Conservation (phyloP, 2,329 filamentous ascomycete species). For the Alternaria sp. region DNA sequence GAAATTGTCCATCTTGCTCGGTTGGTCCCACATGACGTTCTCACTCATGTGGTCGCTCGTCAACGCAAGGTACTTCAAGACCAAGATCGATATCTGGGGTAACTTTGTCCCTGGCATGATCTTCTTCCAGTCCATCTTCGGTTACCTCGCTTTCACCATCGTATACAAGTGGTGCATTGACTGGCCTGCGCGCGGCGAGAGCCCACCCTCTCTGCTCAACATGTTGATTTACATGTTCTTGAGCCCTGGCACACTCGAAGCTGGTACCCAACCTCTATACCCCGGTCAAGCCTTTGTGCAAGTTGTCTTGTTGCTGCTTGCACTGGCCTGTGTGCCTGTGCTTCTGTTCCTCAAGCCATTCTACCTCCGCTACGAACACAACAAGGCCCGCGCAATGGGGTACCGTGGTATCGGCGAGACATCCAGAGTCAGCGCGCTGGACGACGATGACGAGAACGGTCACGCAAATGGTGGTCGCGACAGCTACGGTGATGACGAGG, state of each 20-base stretch:
- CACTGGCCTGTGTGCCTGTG: constrained; percentile 85
- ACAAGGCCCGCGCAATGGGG: constrained; percentile 82
- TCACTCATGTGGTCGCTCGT: constrained; percentile 91
- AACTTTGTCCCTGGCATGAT: constrained; percentile 99
- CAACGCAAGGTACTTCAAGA: constrained; percentile 95
- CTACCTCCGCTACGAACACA: constrained; percentile 93
- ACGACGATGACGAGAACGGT: constrained; percentile 80
- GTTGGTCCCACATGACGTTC: constrained; percentile 99
- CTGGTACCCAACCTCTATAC: constrained; percentile 71
- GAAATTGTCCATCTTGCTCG: constrained; percentile 98
- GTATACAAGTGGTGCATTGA: constrained; percentile 97
- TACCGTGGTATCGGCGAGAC: constrained; percentile 94
- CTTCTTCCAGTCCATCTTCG: constrained; percentile 99
- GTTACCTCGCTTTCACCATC: constrained; percentile 92
- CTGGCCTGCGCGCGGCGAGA: constrained; percentile 73
- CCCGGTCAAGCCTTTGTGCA: constrained; percentile 79
- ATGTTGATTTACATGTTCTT: constrained; percentile 99
- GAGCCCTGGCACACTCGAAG: constrained; percentile 77
- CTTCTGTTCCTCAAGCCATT: constrained; percentile 95
- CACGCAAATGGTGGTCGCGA: constrained; percentile 67
- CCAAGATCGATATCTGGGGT: constrained; percentile 92
- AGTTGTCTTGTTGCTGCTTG: constrained; percentile 78
- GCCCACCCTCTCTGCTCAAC: constrained; percentile 89
- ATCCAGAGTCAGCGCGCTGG: constrained; percentile 85
- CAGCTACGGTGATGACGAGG: constrained; percentile 77